Evolutionary conservation across 2,329 filamentous ascomycete species (phyloP).

Genomic region (Uncinocarpus reesii): DNA sequence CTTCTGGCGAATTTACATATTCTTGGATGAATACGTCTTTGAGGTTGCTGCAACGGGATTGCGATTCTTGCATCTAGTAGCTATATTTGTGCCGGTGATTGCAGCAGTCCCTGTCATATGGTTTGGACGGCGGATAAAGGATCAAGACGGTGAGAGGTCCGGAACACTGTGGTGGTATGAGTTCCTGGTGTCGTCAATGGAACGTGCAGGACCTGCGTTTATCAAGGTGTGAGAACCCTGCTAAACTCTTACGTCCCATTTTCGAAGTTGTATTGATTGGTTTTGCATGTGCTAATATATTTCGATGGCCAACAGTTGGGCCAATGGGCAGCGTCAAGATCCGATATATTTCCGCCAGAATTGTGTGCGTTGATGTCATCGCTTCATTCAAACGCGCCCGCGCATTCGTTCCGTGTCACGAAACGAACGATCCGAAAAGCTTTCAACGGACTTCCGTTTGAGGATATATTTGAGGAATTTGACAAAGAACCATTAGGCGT

Average conservation of each 20-base stretch:
- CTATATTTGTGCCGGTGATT: slow-evolving; percentile 88
- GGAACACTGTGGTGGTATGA: slow-evolving; percentile 93
- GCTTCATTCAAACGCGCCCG: slow-evolving; percentile 86
- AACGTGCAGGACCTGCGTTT: slow-evolving; percentile 84
- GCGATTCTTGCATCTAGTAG: slow-evolving; percentile 74
- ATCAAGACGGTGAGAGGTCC: slow-evolving; percentile 61
- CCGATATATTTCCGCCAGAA: slow-evolving; percentile 89
- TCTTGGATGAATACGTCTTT: slow-evolving; percentile 50
- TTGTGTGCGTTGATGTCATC: slow-evolving; percentile 91
- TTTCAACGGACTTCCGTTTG: slow-evolving; percentile 68
- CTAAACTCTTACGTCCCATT: background rate
- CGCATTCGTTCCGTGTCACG: slow-evolving; percentile 73
- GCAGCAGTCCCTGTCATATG: slow-evolving; percentile 68
- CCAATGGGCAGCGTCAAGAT: slow-evolving; percentile 94
- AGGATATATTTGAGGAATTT: slow-evolving; percentile 95
- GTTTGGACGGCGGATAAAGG: slow-evolving; percentile 55
- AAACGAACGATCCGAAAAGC: slow-evolving; percentile 69
- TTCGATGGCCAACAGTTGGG: slow-evolving; percentile 51
- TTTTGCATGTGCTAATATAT: background rate
- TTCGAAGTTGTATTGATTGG: background rate
- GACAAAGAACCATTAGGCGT: slow-evolving; percentile 81
- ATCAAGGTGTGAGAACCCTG: slow-evolving; percentile 60
- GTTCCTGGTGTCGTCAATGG: slow-evolving; percentile 81
- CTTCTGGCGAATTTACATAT: slow-evolving; percentile 51
- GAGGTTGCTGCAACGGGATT: slow-evolving; percentile 81